A percentile compares a stretch with the other conserved stretches of the same genome.
phyloP scores from a whole-genome alignment of 1,284 basidiomycete genomes.

The Hemileia vastatrix region DNA sequence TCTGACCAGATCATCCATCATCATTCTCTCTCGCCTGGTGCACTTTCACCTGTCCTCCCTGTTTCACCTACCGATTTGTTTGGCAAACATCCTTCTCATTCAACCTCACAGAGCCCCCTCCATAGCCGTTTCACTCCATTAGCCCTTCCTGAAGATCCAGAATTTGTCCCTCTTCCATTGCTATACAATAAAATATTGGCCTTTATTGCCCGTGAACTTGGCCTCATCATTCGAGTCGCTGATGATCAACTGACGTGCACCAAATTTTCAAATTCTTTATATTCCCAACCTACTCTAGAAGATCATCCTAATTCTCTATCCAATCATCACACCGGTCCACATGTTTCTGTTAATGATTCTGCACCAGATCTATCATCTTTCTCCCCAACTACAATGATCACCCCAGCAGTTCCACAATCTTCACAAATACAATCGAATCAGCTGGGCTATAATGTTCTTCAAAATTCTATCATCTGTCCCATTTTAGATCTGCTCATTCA shows the following conservation, averaged over 20 bases:
- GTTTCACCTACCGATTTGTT: conserved; percentile 6
- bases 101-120: background rate
- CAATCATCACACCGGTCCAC: no score
- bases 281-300: background rate
- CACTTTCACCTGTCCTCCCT: conserved; percentile 14
- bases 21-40: conserved; percentile 2
- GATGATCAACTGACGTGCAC: conserved; percentile 13
- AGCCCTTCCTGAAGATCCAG: conserved; percentile 12
- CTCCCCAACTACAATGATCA: background rate
- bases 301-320: no score
- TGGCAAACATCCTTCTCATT: background rate
- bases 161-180: conserved; percentile 7
- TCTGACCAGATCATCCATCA: conserved; percentile 15
- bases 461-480: conserved; percentile 19
- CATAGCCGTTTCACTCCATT: conserved; percentile 1
- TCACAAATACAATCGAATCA: background rate
- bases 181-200: conserved; percentile 20
- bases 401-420: background rate
- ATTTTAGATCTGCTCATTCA: conserved; percentile 5
- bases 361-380: background rate
- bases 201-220: conserved; percentile 19
- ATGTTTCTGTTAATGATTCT: no score
- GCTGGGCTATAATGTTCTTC: conserved; percentile 12
- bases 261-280: background rate
- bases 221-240: conserved; percentile 12